Base-by-base conservation (phyloP, 2,329 filamentous ascomycete genomes). In the Bisporella sp. region DNA sequence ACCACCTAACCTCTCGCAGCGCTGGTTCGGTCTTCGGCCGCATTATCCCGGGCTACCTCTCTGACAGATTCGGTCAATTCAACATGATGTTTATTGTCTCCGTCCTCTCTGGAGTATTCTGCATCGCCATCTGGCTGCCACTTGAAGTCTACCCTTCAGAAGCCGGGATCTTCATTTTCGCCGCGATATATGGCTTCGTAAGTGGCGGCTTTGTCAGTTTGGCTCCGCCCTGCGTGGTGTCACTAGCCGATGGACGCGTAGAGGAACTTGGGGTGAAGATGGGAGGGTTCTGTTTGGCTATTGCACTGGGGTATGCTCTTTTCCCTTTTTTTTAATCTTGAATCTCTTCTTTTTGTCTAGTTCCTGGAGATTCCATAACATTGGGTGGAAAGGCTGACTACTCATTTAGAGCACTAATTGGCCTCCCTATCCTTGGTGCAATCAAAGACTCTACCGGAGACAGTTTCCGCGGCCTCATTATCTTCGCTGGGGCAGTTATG, bases 391-490 rank as follows among this genome's bases (percentile, higher is more conserved):
- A 85, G 63, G 76, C 78, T n/a, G 60, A 84, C 35, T 71, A 79
- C 50, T 75, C 78, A 1, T 69, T 89, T 33, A 84, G 81, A 4
- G 82, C 79, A 1, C 68, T 91, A 44, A 80, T 81, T 0, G 82
- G 84, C 0, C 79, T 75, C 30, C 85, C 85, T 0, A 84, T 89
- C 56, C 83, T 75, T 6, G 84, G 84, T 11, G 81, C 78, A 7
- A 71, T 85, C 29, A 21, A 21, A 21, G 21, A 21, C 21, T 21
- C 21, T 21, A 21, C 21, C 21, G 21, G 21, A 21, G 21, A 21
- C 21, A 21, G 21, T 21, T 21, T 21, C 21, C 21, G 21, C 21
- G 21, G 21, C 21, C 21, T 21, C 21, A 21, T 21, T 21, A 21
- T 21, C 21, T 21, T 21, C 21, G 21, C 21, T 21, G 21, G 21